These are phyloP conservation scores for Exophiala xenobiotica DNA, from an alignment of 2,329 filamentous ascomycete genomes.

Conservation along the genomic window DNA sequence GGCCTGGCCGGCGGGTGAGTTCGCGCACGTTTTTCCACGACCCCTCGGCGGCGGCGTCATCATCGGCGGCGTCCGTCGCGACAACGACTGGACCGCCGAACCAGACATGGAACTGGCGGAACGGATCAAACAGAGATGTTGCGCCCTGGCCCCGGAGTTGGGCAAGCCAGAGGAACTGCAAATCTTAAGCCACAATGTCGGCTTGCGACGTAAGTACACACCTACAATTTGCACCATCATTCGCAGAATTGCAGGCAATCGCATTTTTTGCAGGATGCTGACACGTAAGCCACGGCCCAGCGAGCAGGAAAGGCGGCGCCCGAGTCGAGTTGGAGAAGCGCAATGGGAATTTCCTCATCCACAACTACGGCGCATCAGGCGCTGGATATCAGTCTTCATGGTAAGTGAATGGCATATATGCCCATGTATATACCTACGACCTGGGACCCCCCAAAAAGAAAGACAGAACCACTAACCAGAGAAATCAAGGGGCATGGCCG, in stretches of 20 bases:
- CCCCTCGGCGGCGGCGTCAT: constrained; percentile 74
- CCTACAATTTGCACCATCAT: background rate
- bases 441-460: no score
- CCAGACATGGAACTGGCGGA: constrained; percentile 75
- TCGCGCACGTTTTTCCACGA: constrained; percentile 76
- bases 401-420: constrained; percentile 4
- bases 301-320: constrained; percentile 69
- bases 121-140: constrained; percentile 75
- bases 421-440: no score
- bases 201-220: constrained; percentile 57
- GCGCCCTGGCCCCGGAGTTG: constrained; percentile 64
- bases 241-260: no score
- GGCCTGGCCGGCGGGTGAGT: constrained; percentile 69
- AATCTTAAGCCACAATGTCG: constrained; percentile 78
- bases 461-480: no score
- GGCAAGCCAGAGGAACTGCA: constrained; percentile 69
- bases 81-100: constrained; percentile 73
- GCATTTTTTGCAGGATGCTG: no score
- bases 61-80: constrained; percentile 79
- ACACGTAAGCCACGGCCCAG: background rate
- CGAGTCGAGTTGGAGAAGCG: constrained; percentile 71
- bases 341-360: constrained; percentile 64
- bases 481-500: constrained; percentile 5
- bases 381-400: constrained; percentile 59
- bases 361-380: constrained; percentile 53